These are phyloP conservation scores for Sclerospora graminicola DNA, from an alignment of 352 stramenopile species.

Conservation along the genomic window DNA sequence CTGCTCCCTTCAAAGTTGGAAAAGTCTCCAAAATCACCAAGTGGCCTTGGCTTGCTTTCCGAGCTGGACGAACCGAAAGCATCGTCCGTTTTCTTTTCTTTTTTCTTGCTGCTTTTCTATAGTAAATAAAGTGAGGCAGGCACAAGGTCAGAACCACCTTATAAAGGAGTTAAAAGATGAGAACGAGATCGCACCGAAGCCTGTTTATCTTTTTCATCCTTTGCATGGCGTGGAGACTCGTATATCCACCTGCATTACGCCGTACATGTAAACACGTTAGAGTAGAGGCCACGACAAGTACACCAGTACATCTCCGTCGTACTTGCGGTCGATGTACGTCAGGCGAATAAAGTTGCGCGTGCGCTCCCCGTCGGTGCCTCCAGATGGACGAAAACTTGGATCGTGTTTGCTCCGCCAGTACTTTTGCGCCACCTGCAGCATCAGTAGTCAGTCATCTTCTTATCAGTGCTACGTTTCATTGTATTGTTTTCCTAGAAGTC, in stretches of 20 bases:
- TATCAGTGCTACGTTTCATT: background rate
- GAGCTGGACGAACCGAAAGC: slow-evolving; percentile 39
- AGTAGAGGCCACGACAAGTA: background rate
- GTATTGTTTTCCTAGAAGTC: background rate
- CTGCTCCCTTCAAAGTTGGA: slow-evolving; percentile 48
- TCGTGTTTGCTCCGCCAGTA: slow-evolving; percentile 81
- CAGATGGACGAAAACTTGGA: slow-evolving; percentile 60
- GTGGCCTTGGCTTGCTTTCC: too few relatives aligned
- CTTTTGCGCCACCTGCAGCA: slow-evolving; percentile 62
- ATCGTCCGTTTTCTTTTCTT: slow-evolving; percentile 35
- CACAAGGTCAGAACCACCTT: background rate
- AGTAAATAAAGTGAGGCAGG: background rate
- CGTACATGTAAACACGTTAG: background rate
- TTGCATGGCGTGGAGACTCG: slow-evolving; percentile 50
- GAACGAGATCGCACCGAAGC: slow-evolving; percentile 21
- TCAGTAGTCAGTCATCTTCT: background rate
- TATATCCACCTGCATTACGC: slow-evolving; percentile 50
- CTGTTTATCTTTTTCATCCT: slow-evolving; percentile 28
- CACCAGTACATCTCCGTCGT: slow-evolving; percentile 2
- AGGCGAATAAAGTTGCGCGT: slow-evolving; percentile 85
- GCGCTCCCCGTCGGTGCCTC: slow-evolving; percentile 65
- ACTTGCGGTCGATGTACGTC: slow-evolving; percentile 85
- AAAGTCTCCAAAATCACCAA: slow-evolving; percentile 66
- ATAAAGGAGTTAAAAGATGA: background rate
- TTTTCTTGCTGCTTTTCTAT: slow-evolving; percentile 35